These are phyloP conservation scores for Monilinia fructicola DNA, from an alignment of 2,329 filamentous ascomycete genomes.

Conservation along the genomic window DNA sequence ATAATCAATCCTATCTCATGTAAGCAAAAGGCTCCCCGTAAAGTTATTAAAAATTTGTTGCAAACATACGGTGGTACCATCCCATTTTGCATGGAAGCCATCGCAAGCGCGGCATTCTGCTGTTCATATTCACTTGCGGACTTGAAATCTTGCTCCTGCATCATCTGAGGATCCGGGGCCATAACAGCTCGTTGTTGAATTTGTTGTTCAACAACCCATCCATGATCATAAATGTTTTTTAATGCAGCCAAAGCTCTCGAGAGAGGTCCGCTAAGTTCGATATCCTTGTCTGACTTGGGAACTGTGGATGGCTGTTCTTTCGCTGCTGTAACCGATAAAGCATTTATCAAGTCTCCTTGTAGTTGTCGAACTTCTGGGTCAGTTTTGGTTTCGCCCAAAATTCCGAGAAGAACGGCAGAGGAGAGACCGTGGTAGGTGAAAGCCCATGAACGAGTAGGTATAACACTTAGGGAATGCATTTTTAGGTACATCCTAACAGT, in stretches of 20 bases:
- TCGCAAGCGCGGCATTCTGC: constrained; percentile 59
- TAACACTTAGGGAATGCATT: constrained; percentile 67
- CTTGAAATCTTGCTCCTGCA: constrained; percentile 23
- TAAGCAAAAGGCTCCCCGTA: background rate
- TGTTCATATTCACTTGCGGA: constrained; percentile 43
- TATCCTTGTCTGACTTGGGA: constrained; percentile 37
- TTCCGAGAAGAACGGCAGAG: constrained; percentile 62
- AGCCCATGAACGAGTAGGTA: constrained; percentile 66
- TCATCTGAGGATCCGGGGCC: constrained; percentile 23
- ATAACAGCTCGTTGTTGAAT: constrained; percentile 42
- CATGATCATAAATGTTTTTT: constrained; percentile 66
- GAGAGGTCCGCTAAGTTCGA: constrained; percentile 51
- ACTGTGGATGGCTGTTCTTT: constrained; percentile 49
- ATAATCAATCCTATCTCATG: constrained; percentile 42
- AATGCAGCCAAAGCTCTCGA: constrained; percentile 61
- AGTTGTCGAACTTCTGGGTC: constrained; percentile 63
- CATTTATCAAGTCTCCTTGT: constrained; percentile 63
- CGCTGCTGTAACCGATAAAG: constrained; percentile 62
- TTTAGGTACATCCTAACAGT: constrained; percentile 68
- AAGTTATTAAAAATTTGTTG: background rate
- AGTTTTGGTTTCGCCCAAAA: constrained; percentile 61
- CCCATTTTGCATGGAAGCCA: constrained; percentile 65
- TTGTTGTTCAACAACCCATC: constrained; percentile 49
- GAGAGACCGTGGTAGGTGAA: constrained; percentile 68
- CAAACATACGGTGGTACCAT: constrained; percentile 40